phyloP scores from a whole-genome alignment of 176 grass and related monocot species.

The Triticum dicoccoides region DNA sequence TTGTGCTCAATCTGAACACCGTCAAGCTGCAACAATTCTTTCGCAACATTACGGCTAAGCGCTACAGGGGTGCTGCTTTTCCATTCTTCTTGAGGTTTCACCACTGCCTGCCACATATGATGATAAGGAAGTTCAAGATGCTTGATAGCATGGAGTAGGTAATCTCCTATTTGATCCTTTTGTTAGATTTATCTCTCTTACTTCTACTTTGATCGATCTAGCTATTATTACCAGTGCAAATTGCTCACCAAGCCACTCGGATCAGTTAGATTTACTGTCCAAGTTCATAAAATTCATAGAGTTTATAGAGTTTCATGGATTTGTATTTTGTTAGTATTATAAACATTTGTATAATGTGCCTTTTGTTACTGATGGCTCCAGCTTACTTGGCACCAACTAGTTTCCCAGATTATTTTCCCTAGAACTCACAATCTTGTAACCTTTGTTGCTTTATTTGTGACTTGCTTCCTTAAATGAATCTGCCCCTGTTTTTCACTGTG shows the following conservation, averaged over 20 bases:
- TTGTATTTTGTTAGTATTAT: background rate
- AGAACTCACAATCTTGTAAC: no score
- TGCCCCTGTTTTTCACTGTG: no score
- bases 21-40: background rate
- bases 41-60: background rate
- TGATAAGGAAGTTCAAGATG: background rate
- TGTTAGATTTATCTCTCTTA: background rate
- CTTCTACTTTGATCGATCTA: background rate
- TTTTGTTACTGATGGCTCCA: no score
- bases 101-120: background rate
- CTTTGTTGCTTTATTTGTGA: no score
- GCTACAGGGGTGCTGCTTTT: constrained; percentile 26
- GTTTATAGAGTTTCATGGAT: no score
- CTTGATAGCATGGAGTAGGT: constrained; percentile 12
- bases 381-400: no score
- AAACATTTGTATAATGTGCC: background rate
- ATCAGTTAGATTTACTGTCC: no score
- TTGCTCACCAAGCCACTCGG: background rate
- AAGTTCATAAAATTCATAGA: no score
- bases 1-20: constrained; percentile 20
- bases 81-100: constrained; percentile 6
- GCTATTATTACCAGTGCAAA: background rate
- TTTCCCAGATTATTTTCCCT: no score
- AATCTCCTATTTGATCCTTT: background rate
- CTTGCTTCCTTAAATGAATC: no score